These are phyloP conservation scores for Fusarium heterosporum DNA, from an alignment of 2,329 filamentous ascomycete species.

Conservation along the genomic window DNA sequence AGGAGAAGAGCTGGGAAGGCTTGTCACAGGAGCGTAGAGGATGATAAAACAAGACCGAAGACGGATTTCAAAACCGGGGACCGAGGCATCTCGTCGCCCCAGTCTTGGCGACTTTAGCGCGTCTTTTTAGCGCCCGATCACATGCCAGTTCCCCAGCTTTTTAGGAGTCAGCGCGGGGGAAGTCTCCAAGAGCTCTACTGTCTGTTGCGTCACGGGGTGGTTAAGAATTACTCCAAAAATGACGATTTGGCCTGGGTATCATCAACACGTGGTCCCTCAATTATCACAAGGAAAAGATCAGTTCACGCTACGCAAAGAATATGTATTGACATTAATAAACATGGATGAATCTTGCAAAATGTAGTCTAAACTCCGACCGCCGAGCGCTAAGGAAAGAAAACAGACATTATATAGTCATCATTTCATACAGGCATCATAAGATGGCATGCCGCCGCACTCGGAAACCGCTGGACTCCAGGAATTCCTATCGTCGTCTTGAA, in stretches of 20 bases:
- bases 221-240: conserved; percentile 13
- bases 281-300: conserved; percentile 35
- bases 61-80: conserved; percentile 44
- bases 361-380: conserved; percentile 3
- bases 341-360: conserved; percentile 3
- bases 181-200: conserved; percentile 16
- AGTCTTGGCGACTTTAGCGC: conserved; percentile 44
- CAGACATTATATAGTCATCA: conserved; percentile 1
- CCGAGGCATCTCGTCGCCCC: conserved; percentile 51
- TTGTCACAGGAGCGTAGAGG: conserved; percentile 30
- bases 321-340: conserved; percentile 11
- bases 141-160: conserved; percentile 49
- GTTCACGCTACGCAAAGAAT: conserved; percentile 4
- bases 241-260: conserved; percentile 10
- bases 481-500: conserved; percentile 28
- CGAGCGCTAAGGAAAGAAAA: background rate
- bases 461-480: conserved; percentile 31
- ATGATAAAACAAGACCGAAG: conserved; percentile 22
- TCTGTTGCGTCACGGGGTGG: conserved; percentile 40
- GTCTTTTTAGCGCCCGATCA: conserved; percentile 41
- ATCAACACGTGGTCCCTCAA: conserved; percentile 28
- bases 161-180: conserved; percentile 24
- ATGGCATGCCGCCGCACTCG: conserved; percentile 14
- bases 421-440: conserved; percentile 29
- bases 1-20: conserved; percentile 32